Conservation (phyloP, 371 early-diverging fungal species). For the Apophysomyces trapeziformis region DNA sequence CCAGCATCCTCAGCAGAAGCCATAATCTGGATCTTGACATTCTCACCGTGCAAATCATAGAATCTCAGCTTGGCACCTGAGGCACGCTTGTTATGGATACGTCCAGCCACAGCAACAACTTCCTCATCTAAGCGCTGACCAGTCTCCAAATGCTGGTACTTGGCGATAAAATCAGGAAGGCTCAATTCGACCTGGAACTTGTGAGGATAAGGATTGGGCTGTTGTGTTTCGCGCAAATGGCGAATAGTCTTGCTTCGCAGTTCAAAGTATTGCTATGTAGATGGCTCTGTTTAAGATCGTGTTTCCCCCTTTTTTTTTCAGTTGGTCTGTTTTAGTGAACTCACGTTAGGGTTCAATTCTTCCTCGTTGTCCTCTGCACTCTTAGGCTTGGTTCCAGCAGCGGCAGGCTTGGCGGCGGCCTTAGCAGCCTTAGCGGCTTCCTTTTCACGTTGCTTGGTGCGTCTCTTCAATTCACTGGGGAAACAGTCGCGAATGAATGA, state of each 20-base stretch:
- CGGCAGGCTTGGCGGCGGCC: slow-evolving; percentile 66
- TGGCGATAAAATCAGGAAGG: slow-evolving; percentile 84
- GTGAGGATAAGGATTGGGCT: slow-evolving; percentile 95
- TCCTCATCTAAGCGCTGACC: slow-evolving; percentile 78
- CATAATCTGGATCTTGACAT: slow-evolving; percentile 94
- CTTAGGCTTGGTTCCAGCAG: slow-evolving; percentile 61
- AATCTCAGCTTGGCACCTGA: slow-evolving; percentile 91
- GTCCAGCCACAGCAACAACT: slow-evolving; percentile 82
- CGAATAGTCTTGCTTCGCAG: slow-evolving; percentile 86
- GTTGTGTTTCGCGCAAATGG: slow-evolving; percentile 76
- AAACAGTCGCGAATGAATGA: slow-evolving; percentile 1
- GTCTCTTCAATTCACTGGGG: slow-evolving; percentile 90
- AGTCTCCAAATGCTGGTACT: slow-evolving; percentile 73
- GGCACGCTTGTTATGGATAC: slow-evolving; percentile 89
- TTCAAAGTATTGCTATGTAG: slow-evolving; percentile 92
- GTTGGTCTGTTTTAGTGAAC: slow-evolving; percentile 17
- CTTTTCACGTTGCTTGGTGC: slow-evolving; percentile 87
- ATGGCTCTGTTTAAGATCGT: neutral
- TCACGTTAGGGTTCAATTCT: slow-evolving; percentile 83
- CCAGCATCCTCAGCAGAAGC: slow-evolving; percentile 83
- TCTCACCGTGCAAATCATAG: slow-evolving; percentile 96
- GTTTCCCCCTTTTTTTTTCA: neutral
- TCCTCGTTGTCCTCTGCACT: slow-evolving; percentile 79
- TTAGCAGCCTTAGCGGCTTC: slow-evolving; percentile 81
- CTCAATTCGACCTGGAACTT: slow-evolving; percentile 94